Evolutionary conservation across 2,329 filamentous ascomycete genomes (phyloP).

Genomic region (Ophiostoma novo-ulmi): DNA sequence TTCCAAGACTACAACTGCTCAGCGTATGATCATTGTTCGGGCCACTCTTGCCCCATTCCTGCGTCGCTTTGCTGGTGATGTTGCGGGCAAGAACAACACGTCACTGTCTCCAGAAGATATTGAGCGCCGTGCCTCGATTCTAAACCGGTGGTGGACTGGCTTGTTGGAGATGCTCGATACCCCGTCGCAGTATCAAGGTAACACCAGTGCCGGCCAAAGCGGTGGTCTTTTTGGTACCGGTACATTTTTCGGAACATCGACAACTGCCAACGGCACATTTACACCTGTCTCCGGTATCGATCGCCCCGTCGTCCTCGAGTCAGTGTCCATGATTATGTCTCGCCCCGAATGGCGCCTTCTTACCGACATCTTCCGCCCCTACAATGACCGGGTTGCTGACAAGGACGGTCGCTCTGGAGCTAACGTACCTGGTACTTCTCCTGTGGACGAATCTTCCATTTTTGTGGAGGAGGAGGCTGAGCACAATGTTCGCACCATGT

Average conservation of each 20-base stretch:
- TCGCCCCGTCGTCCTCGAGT: constrained; percentile 72
- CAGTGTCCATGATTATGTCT: constrained; percentile 75
- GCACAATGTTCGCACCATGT: constrained; percentile 85
- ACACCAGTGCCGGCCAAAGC: constrained; percentile 21
- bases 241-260: constrained; percentile 27
- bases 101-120: constrained; percentile 70
- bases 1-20: constrained; percentile 60
- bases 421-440: constrained; percentile 55
- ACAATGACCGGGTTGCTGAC: constrained; percentile 50
- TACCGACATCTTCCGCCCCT: constrained; percentile 61
- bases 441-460: constrained; percentile 52
- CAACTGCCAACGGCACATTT: constrained; percentile 43
- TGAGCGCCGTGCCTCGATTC: constrained; percentile 69
- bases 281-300: constrained; percentile 81
- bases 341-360: constrained; percentile 79
- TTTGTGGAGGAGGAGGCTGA: constrained; percentile 61
- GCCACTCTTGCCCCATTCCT: constrained; percentile 71
- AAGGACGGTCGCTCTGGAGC: constrained; percentile 45
- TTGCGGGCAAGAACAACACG: constrained; percentile 55
- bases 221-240: constrained; percentile 22
- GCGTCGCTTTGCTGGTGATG: constrained; percentile 61
- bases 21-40: constrained; percentile 73
- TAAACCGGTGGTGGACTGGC: constrained; percentile 88
- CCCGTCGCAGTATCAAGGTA: constrained; percentile 20
- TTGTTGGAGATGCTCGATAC: constrained; percentile 78